Evolutionary conservation across 169 alveolate genomes (phyloP).

Genomic region (Babesia bigemina): DNA sequence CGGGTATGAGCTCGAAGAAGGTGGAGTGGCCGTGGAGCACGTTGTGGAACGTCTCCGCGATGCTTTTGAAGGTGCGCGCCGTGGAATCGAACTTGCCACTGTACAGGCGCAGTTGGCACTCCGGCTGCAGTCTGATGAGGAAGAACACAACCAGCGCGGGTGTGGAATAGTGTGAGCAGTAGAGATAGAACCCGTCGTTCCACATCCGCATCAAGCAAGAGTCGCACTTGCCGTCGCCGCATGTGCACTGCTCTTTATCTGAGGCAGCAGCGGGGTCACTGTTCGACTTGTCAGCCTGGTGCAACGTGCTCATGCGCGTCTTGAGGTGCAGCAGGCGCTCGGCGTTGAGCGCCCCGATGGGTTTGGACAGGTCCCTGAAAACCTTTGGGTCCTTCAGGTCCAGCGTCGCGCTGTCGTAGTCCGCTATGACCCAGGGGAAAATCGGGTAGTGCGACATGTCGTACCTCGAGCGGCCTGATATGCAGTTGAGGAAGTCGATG

Average conservation of each 20-base stretch:
- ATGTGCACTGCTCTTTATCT: constrained; percentile 35
- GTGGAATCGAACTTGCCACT: constrained; percentile 89
- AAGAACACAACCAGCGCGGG: constrained; percentile 96
- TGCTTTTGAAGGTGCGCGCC: constrained; percentile 77
- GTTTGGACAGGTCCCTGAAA: constrained; percentile 90
- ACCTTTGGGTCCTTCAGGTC: constrained; percentile 71
- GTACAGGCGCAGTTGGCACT: constrained; percentile 92
- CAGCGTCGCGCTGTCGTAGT: constrained; percentile 77
- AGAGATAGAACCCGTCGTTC: constrained; percentile 84
- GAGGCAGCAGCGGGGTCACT: not conserved
- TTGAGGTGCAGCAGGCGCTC: constrained; percentile 81
- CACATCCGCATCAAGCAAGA: constrained; percentile 50
- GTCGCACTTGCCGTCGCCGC: constrained; percentile 48
- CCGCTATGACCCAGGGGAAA: constrained; percentile 94
- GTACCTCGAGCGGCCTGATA: constrained; percentile 90
- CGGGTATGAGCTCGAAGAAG: constrained; percentile 92
- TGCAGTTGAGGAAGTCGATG: constrained; percentile 89
- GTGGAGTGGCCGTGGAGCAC: constrained; percentile 79
- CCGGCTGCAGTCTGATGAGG: constrained; percentile 92
- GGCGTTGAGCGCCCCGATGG: constrained; percentile 89
- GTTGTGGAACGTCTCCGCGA: constrained; percentile 74
- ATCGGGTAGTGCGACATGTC: constrained; percentile 96
- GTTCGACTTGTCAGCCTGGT: constrained; percentile 5
- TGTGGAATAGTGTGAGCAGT: constrained; percentile 96
- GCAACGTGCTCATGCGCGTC: constrained; percentile 80